These are phyloP conservation scores for Astragalus glycyphyllos DNA, from an alignment of 306 rosid species.

Conservation along the genomic window DNA sequence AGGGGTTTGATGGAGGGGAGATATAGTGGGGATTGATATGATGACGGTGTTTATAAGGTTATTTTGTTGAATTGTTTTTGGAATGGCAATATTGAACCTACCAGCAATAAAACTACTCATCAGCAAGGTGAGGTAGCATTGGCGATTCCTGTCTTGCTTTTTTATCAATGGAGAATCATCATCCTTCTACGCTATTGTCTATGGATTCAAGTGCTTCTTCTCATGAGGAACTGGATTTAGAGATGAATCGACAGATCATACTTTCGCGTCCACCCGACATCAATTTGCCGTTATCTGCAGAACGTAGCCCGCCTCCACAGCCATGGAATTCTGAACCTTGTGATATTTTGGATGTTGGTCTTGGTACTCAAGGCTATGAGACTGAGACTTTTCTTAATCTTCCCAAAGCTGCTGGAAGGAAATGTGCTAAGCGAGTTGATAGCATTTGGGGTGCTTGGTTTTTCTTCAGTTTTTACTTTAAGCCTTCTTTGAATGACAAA, in stretches of 20 bases:
- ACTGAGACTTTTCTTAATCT: conserved; percentile 66
- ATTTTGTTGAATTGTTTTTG: conserved; percentile 63
- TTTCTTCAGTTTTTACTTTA: conserved; percentile 90
- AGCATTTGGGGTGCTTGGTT: conserved; percentile 99
- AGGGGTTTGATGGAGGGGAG: conserved; percentile 99
- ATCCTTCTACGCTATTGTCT: conserved; percentile 81
- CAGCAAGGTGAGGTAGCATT: conserved; percentile 68
- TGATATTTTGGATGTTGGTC: conserved; percentile 81
- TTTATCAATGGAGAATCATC: conserved; percentile 90
- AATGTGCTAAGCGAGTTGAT: conserved; percentile 78
- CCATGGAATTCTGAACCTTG: conserved; percentile 74
- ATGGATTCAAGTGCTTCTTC: conserved; percentile 97
- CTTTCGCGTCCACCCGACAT: conserved; percentile 83
- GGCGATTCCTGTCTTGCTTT: conserved; percentile 73
- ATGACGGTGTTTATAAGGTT: conserved; percentile 68
- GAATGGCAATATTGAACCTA: conserved; percentile 60
- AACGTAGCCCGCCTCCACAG: conserved; percentile 80
- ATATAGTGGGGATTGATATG: conserved; percentile 93
- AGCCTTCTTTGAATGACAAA: conserved; percentile 75
- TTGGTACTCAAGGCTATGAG: conserved; percentile 79
- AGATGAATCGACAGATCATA: conserved; percentile 78
- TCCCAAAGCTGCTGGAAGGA: conserved; percentile 78
- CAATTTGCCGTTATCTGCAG: conserved; percentile 81
- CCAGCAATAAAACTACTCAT: conserved; percentile 61
- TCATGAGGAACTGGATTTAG: conserved; percentile 88